phyloP scores from a whole-genome alignment of 768 basidiomycete species.

The Cytidiella melzeri region DNA sequence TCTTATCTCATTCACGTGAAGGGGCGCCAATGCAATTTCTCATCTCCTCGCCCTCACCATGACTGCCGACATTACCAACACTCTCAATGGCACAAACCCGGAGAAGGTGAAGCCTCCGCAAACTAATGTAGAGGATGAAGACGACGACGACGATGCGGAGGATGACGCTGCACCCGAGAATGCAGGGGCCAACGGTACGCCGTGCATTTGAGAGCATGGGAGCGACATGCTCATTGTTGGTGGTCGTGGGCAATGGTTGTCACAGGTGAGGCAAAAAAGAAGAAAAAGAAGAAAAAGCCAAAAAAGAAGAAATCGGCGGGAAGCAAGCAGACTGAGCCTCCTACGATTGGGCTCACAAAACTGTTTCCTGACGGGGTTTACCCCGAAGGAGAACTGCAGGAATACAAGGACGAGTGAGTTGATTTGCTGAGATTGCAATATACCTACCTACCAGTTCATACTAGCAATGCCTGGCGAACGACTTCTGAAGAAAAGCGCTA shows the following conservation, averaged over 20 bases:
- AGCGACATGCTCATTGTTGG: neutral
- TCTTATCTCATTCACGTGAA: no score
- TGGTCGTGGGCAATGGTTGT: neutral
- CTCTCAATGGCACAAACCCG: constrained; percentile 14
- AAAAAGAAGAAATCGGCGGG: constrained; percentile 77
- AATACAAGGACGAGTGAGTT: constrained; percentile 88
- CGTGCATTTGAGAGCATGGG: neutral
- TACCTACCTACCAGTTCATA: neutral
- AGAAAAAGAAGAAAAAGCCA: constrained; percentile 95
- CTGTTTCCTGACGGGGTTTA: constrained; percentile 83
- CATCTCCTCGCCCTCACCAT: no score
- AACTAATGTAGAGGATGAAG: constrained; percentile 17
- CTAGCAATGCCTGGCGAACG: constrained; percentile 82
- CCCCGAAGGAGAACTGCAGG: constrained; percentile 87
- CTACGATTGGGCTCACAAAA: constrained; percentile 81
- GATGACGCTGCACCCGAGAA: constrained; percentile 21
- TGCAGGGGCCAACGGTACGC: constrained; percentile 10
- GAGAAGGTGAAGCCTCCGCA: constrained; percentile 19
- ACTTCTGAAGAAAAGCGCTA: constrained; percentile 90
- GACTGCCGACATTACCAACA: constrained; percentile 5
- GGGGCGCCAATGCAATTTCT: no score
- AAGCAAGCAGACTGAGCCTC: constrained; percentile 82
- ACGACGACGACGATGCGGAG: constrained; percentile 22
- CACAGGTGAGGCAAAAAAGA: constrained; percentile 55
- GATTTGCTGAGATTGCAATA: neutral